Conservation (phyloP, 176 grass and related monocot species). For the maize (Zea mays) region DNA sequence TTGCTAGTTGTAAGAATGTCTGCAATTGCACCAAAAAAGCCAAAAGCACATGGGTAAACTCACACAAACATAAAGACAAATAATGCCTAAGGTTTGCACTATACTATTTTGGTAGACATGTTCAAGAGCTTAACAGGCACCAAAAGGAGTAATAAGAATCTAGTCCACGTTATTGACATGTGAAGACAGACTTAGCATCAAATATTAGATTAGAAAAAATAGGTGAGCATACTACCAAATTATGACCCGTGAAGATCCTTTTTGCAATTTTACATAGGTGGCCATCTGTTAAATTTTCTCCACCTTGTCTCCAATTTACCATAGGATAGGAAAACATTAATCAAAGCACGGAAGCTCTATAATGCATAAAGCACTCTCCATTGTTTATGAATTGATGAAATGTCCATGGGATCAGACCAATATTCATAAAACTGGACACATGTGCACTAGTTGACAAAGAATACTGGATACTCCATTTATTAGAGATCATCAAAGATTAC, state of each 20-base stretch:
- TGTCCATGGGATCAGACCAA: neutral
- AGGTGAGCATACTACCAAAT: neutral
- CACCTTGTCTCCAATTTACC: constrained; percentile 1
- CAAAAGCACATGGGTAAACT: neutral
- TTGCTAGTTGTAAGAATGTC: neutral
- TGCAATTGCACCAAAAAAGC: constrained; percentile 15
- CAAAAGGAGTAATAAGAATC: neutral
- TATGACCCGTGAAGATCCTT: neutral
- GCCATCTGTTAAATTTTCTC: neutral
- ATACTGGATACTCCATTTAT: neutral
- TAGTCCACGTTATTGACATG: neutral
- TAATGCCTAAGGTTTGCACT: neutral
- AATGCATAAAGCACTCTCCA: neutral
- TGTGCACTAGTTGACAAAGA: neutral
- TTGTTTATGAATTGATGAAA: neutral
- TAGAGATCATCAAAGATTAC: constrained; percentile 12
- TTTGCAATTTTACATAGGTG: constrained; percentile 7
- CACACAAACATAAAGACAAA: constrained; percentile 7
- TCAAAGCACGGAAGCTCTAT: no score
- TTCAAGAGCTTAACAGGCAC: constrained; percentile 1
- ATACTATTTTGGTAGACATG: neutral
- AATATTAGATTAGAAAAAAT: neutral
- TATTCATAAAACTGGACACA: neutral
- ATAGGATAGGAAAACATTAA: neutral
- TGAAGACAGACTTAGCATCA: neutral